A percentile compares a stretch with the other conserved stretches of the same genome.
Evolutionary conservation across 306 rosid genomes (phyloP).

Genomic region (Acacia melanoxylon): DNA sequence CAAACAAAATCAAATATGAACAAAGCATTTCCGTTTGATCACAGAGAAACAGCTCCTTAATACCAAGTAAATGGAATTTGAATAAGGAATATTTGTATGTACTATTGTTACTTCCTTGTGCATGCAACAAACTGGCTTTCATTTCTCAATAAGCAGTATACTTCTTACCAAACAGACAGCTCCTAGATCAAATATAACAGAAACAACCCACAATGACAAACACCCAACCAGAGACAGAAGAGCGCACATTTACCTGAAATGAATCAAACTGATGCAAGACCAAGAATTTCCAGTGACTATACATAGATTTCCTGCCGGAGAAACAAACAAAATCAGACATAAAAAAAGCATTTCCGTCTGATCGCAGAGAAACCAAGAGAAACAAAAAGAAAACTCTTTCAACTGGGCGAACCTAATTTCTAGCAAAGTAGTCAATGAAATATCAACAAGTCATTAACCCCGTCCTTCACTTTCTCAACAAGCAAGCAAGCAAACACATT

Average conservation of each 20-base stretch:
- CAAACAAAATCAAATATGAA: constrained; percentile 12
- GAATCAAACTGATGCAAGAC: constrained; percentile 33
- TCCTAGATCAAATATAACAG: constrained; percentile 22
- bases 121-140: neutral
- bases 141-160: constrained; percentile 11
- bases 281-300: constrained; percentile 18
- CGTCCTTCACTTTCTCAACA: constrained; percentile 35
- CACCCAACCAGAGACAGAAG: constrained; percentile 3
- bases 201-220: constrained; percentile 13
- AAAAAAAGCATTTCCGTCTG: constrained; percentile 16
- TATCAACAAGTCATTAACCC: constrained; percentile 33
- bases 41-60: constrained; percentile 14
- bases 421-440: constrained; percentile 36
- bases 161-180: constrained; percentile 14
- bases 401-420: constrained; percentile 25
- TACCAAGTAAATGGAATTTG: neutral
- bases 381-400: constrained; percentile 21
- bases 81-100: neutral
- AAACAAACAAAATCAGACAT: constrained; percentile 9
- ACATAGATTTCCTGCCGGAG: constrained; percentile 29
- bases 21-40: constrained; percentile 27
- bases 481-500: constrained; percentile 33
- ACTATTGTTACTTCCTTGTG: neutral
- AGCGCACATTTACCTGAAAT: constrained; percentile 42
- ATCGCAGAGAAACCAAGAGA: constrained; percentile 20